A percentile compares a stretch with the other conserved stretches of the same genome.
phyloP scores from a whole-genome alignment of 371 early-diverging fungal species.

The Syncephalastrum sp. region DNA sequence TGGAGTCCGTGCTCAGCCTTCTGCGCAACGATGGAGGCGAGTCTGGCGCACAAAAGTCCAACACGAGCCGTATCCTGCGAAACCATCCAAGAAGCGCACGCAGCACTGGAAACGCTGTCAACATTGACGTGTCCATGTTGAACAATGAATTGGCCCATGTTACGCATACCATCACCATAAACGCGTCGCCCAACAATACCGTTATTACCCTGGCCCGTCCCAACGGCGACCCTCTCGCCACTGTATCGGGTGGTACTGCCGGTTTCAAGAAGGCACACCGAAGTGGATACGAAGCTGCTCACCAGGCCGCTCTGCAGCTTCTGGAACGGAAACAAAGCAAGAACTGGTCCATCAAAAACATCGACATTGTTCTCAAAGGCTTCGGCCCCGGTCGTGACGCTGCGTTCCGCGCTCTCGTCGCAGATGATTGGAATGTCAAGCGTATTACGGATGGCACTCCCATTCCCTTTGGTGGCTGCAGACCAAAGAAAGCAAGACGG shows the following conservation, averaged over 20 bases:
- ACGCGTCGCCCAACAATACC: conserved; percentile 88
- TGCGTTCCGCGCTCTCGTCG: conserved; percentile 80
- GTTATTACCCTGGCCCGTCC: conserved; percentile 79
- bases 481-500: conserved; percentile 88
- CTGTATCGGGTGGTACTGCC: conserved; percentile 79
- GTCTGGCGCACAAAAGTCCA: too few species aligned
- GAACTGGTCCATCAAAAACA: conserved; percentile 57
- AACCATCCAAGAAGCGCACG: too few species aligned
- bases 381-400: conserved; percentile 94
- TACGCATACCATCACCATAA: conserved; percentile 70
- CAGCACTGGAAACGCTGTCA: too few species aligned
- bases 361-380: conserved; percentile 85
- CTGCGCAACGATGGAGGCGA: too few species aligned
- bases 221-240: conserved; percentile 69
- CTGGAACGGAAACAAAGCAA: conserved; percentile 66
- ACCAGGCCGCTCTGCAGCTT: conserved; percentile 83
- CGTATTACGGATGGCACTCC: conserved; percentile 88
- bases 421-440: conserved; percentile 72
- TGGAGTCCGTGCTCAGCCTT: too few species aligned
- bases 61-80: too few species aligned
- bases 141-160: conserved; percentile 10
- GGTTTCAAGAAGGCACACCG: conserved; percentile 90
- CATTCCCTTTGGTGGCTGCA: conserved; percentile 92
- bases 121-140: too few species aligned
- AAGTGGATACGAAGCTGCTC: conserved; percentile 90